These are phyloP conservation scores for Shiraia sp. DNA, from an alignment of 2,329 filamentous ascomycete genomes.

Conservation along the genomic window DNA sequence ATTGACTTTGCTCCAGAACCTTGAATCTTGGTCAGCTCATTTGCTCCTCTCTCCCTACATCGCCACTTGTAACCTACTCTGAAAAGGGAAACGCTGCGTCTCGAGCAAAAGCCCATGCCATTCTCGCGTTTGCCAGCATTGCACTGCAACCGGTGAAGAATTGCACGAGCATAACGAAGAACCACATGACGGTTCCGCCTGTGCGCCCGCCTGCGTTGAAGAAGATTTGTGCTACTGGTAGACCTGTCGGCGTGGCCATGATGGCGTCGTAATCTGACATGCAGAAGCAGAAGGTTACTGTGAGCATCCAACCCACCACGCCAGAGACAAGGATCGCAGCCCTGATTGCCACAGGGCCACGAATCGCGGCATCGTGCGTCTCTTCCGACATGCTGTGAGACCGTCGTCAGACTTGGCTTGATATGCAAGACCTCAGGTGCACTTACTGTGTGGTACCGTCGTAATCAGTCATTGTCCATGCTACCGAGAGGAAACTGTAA, in stretches of 20 bases:
- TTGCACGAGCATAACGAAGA: conserved; percentile 65
- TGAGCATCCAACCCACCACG: conserved; percentile 64
- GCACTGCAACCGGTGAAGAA: conserved; percentile 68
- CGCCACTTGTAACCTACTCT: conserved; percentile 41
- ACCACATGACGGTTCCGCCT: conserved; percentile 65
- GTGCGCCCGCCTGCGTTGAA: conserved; percentile 62
- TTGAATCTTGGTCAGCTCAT: conserved; percentile 35
- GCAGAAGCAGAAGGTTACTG: conserved; percentile 66
- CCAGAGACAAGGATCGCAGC: conserved; percentile 64
- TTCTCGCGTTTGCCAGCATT: conserved; percentile 66
- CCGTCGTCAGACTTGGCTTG: conserved; percentile 26
- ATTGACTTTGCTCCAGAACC: conserved; percentile 59
- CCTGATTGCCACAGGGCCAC: conserved; percentile 63
- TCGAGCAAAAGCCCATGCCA: conserved; percentile 65
- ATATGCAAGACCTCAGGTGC: conserved; percentile 15
- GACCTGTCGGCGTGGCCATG: conserved; percentile 60
- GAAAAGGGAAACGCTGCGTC: conserved; percentile 66
- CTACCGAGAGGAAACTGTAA: conserved; percentile 56
- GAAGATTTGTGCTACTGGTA: conserved; percentile 62
- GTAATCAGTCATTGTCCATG: conserved; percentile 71
- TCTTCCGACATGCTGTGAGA: conserved; percentile 64
- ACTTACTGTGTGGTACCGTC: conserved; percentile 67
- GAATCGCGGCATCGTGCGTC: conserved; percentile 64
- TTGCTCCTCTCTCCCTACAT: conserved; percentile 1
- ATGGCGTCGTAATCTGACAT: conserved; percentile 62